Evolutionary conservation across 805 yeast genomes (phyloP).

Genomic region (Wickerhamiella sorbophila): DNA sequence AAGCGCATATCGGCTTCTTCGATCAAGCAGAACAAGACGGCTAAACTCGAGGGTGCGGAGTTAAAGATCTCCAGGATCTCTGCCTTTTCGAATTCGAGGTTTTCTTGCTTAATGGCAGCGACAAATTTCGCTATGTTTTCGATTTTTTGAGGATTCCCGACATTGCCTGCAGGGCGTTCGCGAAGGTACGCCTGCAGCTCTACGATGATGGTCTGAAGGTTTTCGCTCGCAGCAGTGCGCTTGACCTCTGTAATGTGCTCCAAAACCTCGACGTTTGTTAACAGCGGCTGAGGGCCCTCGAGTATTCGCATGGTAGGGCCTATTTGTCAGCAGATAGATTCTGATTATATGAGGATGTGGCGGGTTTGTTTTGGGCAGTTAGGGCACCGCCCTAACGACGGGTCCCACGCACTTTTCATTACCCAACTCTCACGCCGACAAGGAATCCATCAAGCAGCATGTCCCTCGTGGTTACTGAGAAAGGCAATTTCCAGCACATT

Average conservation of each 20-base stretch:
- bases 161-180: constrained; percentile 28
- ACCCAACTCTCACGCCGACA: constrained; percentile 24
- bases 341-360: neutral
- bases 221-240: constrained; percentile 18
- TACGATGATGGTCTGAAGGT: constrained; percentile 23
- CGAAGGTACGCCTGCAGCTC: constrained; percentile 28
- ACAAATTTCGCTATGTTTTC: constrained; percentile 29
- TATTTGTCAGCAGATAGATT: neutral
- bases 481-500: constrained; percentile 99
- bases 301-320: constrained; percentile 31
- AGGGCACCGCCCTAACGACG: constrained; percentile 2
- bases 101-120: constrained; percentile 28
- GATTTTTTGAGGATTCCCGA: constrained; percentile 23
- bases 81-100: constrained; percentile 54
- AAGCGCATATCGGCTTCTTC: constrained; percentile 90
- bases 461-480: constrained; percentile 98
- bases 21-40: constrained; percentile 59
- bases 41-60: constrained; percentile 64
- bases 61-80: constrained; percentile 78
- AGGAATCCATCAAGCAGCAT: constrained; percentile 24
- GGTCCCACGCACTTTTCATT: constrained; percentile 3
- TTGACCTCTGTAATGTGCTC: constrained; percentile 39
- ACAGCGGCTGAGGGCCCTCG: constrained; percentile 38
- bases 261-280: constrained; percentile 53
- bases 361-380: neutral